These are phyloP conservation scores for Rugonectria rugulosa DNA, from an alignment of 2,329 filamentous ascomycete genomes.

Conservation along the genomic window DNA sequence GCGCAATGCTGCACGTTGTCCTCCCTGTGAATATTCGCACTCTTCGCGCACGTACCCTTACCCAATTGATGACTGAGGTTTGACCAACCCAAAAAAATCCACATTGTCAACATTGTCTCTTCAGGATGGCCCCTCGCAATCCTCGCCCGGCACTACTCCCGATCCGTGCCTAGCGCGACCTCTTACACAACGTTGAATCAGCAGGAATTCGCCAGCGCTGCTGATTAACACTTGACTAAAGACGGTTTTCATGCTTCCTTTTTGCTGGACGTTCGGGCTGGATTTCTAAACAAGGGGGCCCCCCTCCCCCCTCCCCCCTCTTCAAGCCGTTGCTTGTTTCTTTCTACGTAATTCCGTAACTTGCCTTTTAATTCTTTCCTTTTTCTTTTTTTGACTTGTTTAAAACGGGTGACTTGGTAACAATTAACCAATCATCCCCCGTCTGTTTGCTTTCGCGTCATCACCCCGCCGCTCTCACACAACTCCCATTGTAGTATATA, in stretches of 20 bases:
- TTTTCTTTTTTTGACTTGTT: not conserved
- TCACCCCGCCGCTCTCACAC: slow-evolving; percentile 5
- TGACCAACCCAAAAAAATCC: too few species aligned
- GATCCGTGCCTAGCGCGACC: slow-evolving; percentile 2
- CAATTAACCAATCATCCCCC: not conserved
- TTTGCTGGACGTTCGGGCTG: slow-evolving; percentile 4
- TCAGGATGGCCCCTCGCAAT: too few species aligned
- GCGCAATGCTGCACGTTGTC: too few species aligned
- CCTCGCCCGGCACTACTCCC: not conserved
- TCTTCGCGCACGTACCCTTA: too few species aligned
- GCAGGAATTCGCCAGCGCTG: slow-evolving; percentile 21
- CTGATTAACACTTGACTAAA: too few species aligned
- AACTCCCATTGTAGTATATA: slow-evolving; percentile 31
- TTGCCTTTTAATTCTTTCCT: not conserved
- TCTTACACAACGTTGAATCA: slow-evolving; percentile 32
- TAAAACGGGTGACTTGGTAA: too few species aligned
- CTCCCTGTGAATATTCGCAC: too few species aligned
- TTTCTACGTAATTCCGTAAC: too few species aligned
- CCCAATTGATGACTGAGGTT: too few species aligned
- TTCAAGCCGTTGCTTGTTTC: not conserved
- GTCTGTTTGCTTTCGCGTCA: not conserved
- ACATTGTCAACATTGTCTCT: slow-evolving; percentile 28
- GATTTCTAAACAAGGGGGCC: slow-evolving; percentile 18
- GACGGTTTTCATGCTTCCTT: not conserved
- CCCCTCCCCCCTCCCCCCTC: slow-evolving; percentile 6